These are phyloP conservation scores for Leptosphaerulina australis DNA, from an alignment of 2,329 filamentous ascomycete genomes.

Conservation along the genomic window DNA sequence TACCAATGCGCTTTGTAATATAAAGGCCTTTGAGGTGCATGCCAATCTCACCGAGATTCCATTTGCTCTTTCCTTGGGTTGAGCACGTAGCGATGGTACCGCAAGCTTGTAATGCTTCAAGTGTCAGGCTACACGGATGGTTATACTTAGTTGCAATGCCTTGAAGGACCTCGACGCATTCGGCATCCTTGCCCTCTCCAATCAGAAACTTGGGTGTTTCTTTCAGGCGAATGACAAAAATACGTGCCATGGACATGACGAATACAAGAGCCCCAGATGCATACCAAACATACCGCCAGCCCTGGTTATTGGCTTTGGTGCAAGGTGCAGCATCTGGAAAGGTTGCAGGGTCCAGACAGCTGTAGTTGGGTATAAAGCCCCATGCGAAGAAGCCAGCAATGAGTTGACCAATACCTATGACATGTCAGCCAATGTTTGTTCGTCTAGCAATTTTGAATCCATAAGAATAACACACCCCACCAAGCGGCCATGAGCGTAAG, in stretches of 20 bases:
- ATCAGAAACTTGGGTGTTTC: slow-evolving; percentile 65
- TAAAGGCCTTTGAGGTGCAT: slow-evolving; percentile 71
- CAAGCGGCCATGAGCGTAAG: slow-evolving; percentile 66
- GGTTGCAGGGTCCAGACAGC: slow-evolving; percentile 49
- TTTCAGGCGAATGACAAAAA: slow-evolving; percentile 60
- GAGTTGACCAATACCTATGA: slow-evolving; percentile 55
- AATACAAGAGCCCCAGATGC: slow-evolving; percentile 61
- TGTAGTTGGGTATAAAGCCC: slow-evolving; percentile 59
- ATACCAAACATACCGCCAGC: slow-evolving; percentile 65
- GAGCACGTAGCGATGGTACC: slow-evolving; percentile 42
- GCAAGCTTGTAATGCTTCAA: slow-evolving; percentile 57
- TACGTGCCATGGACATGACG: slow-evolving; percentile 58
- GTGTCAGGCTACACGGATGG: slow-evolving; percentile 58
- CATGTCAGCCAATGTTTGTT: not conserved
- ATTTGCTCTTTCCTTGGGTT: slow-evolving; percentile 38
- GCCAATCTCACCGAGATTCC: slow-evolving; percentile 49
- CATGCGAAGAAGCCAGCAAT: slow-evolving; percentile 61
- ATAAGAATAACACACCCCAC: slow-evolving; percentile 51
- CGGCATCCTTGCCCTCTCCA: slow-evolving; percentile 58
- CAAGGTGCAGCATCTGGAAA: slow-evolving; percentile 52
- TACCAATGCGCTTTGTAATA: slow-evolving; percentile 62
- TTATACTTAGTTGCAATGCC: slow-evolving; percentile 60
- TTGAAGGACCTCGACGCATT: slow-evolving; percentile 58
- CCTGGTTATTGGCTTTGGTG: slow-evolving; percentile 59
- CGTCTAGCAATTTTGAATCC: not conserved